Base-by-base conservation (phyloP, 23 red algal species). In the Chondrus crispus region DNA sequence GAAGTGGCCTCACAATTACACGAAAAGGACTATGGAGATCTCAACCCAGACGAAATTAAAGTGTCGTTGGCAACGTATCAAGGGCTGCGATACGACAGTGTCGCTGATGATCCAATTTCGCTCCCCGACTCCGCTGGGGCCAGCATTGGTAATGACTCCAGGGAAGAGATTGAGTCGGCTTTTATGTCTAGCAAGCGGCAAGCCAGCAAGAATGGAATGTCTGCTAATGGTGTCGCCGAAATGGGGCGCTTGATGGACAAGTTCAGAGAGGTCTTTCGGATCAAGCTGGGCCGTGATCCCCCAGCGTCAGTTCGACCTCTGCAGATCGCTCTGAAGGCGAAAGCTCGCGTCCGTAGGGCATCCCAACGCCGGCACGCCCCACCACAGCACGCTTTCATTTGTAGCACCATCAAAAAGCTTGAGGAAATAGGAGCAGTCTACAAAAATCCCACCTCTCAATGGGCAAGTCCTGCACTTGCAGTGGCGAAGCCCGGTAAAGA, bases 391-490 rank as follows among this genome's bases (percentile, higher is more conserved):
- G 58, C 36, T 24, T 62, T 85, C 26, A 66, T 68, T 40, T 18
- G 32, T 28, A 11, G 35, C 14, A 85, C 81, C 10, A 85, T 85
- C 54, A 38, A 47, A 7, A 54, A 85, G n/a, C 57, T 85, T 2
- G 58, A 85, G 30, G 11, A 28, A 3, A 4, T 85, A 3, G 81
- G 81, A 4, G 81, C 81, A 9, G 54, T 70, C 32, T 86, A 68
- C 36, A 45, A 46, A 29, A 86, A 86, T 29, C 36, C 58, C 24
- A 3, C 45, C 11, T 51, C 82, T 4, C 7, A 62, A 43, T 86
- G 82, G 82, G 82, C 82, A 11, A 86, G 82, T 37, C 82, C 82
- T 11, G 62, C 82, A 4, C 62, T 86, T 19, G 82, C 82, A 22
- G 82, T 86, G 5, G 16, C 82, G 46, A 86, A 86, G 35, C 82